phyloP scores from a whole-genome alignment of 2,329 filamentous ascomycete species.

The Eurotiales sp. region DNA sequence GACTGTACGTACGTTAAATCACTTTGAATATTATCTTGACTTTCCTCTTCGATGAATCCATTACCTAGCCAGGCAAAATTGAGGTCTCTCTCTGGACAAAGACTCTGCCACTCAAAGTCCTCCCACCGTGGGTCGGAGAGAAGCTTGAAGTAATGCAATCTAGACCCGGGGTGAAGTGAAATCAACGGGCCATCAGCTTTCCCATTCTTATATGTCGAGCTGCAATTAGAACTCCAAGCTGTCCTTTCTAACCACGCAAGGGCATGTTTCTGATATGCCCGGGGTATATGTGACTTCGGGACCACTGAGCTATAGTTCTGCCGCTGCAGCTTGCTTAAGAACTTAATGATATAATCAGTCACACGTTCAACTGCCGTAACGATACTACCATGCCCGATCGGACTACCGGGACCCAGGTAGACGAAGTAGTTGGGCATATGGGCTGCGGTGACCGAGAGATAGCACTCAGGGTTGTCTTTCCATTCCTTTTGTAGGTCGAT shows the following conservation, averaged over 20 bases:
- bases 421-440: constrained; percentile 6
- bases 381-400: neutral
- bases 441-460: neutral
- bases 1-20: too few relatives aligned
- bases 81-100: neutral
- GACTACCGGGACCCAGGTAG: neutral
- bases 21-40: too few relatives aligned
- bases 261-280: neutral
- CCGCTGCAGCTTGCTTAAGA: neutral
- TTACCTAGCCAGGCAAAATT: neutral
- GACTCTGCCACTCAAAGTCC: neutral
- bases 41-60: too few relatives aligned
- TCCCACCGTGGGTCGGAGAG: neutral
- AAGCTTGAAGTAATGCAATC: neutral
- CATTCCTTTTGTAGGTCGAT: neutral
- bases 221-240: neutral
- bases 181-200: neutral
- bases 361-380: neutral
- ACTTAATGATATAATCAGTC: neutral
- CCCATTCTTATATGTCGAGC: neutral
- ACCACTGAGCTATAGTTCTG: neutral
- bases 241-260: neutral
- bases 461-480: neutral
- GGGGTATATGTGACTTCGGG: neutral
- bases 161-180: neutral